Percentiles rank a stretch among this genome's conserved stretches.
Evolutionary conservation across 305 asterid genomes (phyloP).

Genomic region (Fraxinus baroniana): DNA sequence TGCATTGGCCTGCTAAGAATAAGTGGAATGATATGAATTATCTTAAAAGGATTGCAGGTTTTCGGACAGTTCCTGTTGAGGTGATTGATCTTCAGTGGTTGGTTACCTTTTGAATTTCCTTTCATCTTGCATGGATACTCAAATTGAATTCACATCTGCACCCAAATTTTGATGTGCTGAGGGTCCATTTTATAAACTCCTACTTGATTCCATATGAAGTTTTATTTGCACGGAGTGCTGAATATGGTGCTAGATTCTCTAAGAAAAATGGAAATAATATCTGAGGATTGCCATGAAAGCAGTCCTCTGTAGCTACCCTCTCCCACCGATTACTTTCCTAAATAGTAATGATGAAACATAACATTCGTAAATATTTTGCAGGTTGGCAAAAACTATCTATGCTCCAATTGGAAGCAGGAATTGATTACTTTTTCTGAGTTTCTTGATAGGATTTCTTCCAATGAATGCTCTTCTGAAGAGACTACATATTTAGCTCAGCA

Average conservation of each 20-base stretch:
- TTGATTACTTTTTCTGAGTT: slow-evolving; percentile 84
- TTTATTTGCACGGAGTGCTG: not conserved
- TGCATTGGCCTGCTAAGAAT: slow-evolving; percentile 87
- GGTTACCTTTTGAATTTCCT: not conserved
- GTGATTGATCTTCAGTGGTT: slow-evolving; percentile 23
- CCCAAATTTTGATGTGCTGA: not conserved
- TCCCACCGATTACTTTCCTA: not conserved
- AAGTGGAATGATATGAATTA: slow-evolving; percentile 83
- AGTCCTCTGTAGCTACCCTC: not conserved
- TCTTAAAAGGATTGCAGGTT: slow-evolving; percentile 75
- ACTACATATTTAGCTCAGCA: slow-evolving; percentile 85
- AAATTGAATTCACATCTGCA: not conserved
- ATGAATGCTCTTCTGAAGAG: slow-evolving; percentile 41
- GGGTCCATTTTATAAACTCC: not conserved
- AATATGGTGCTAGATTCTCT: not conserved
- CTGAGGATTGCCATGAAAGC: not conserved
- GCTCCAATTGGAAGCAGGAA: slow-evolving; percentile 61
- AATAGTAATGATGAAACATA: not conserved
- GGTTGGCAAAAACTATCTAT: slow-evolving; percentile 63
- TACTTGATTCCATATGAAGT: too few relatives aligned
- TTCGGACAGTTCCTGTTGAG: slow-evolving; percentile 90
- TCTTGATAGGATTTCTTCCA: slow-evolving; percentile 67
- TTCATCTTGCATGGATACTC: not conserved
- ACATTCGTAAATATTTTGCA: slow-evolving; percentile 20
- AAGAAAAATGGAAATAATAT: not conserved